A percentile compares a stretch with the other conserved stretches of the same genome.
Evolutionary conservation across 768 basidiomycete species (phyloP).

Genomic region (Nidularia sp.): DNA sequence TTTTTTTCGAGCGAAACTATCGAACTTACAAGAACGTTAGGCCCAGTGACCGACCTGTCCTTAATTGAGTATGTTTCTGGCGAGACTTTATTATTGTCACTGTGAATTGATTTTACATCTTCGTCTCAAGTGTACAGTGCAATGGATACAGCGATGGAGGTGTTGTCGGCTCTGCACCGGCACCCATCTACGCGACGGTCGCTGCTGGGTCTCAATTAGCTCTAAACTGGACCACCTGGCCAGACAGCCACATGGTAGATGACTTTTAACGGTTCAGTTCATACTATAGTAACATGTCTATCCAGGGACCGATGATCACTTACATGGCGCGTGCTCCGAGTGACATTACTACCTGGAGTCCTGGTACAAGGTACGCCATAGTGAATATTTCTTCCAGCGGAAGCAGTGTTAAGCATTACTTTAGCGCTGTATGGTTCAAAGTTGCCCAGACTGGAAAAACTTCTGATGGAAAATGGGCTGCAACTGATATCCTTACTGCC

Average conservation of each 20-base stretch:
- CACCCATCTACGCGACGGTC: slow-evolving; percentile 33
- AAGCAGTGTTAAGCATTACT: background rate
- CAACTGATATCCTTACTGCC: slow-evolving; percentile 32
- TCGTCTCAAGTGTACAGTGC: slow-evolving; percentile 23
- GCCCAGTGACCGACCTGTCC: slow-evolving; percentile 31
- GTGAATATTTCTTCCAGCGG: background rate
- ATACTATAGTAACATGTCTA: background rate
- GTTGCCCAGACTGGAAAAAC: slow-evolving; percentile 42
- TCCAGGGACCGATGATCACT: slow-evolving; percentile 39
- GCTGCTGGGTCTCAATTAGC: slow-evolving; percentile 32
- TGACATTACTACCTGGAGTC: slow-evolving; percentile 38
- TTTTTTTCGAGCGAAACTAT: background rate
- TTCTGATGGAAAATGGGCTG: slow-evolving; percentile 39
- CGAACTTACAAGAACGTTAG: slow-evolving; percentile 8
- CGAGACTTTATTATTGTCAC: background rate
- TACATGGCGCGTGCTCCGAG: slow-evolving; percentile 42
- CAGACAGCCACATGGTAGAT: slow-evolving; percentile 24
- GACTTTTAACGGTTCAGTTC: background rate
- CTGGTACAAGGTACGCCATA: slow-evolving; percentile 25
- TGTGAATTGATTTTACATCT: background rate
- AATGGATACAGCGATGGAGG: slow-evolving; percentile 22
- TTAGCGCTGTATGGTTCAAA: slow-evolving; percentile 49
- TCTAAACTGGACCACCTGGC: slow-evolving; percentile 39
- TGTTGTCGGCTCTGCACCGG: slow-evolving; percentile 27
- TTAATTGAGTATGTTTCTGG: slow-evolving; percentile 26